Base-by-base conservation (phyloP, 371 early-diverging fungal species). In the Blastocladiella emersonii region DNA sequence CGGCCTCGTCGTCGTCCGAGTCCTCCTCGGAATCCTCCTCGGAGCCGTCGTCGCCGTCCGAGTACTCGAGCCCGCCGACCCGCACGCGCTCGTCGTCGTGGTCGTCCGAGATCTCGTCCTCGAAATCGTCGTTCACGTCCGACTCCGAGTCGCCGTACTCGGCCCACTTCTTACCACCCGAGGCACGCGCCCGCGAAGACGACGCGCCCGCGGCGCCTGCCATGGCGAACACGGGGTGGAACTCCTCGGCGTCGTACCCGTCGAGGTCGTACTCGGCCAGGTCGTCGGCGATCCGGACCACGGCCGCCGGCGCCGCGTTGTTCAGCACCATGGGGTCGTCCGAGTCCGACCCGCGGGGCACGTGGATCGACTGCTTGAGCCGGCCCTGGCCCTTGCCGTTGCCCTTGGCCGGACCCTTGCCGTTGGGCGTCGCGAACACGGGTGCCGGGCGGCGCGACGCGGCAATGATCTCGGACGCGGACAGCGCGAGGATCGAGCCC, bases 211-310 rank as follows among this genome's bases (percentile, higher is more conserved):
- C 34, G 55, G 4, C 27, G 55, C 27, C 15, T 53, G 34, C 27
- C 55, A 23, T 25, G 23, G n/a, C 21, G 27, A n/a, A 57, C n/a
- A n/a, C n/a, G 21, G 8, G 27, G n/a, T 57, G 34, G 23, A 57
- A 19, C 30, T 13, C 19, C 37, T 57, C 57, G 34, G 21, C n/a
- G 57, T 57, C 32, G 57, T 57, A 57, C 3, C 7, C 37, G 34
- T 57, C 35, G 30, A 57, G 32, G n/a, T 57, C 57, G 57, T 35
- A 57, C 34, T 57, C 57, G 37, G 57, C 57, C 57, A 57, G n/a
- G 8, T 48, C 48, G 48, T 48, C 48, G n/a, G n/a, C 48, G 25
- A 48, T 48, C 25, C n/a, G n/a, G 23, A n/a, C 25, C 48, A n/a
- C n/a, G n/a, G n/a, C n/a, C n/a, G n/a, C n/a, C n/a, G n/a, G n/a